These are phyloP conservation scores for Tagetes patula DNA, from an alignment of 129 eudicot species.

Conservation along the genomic window DNA sequence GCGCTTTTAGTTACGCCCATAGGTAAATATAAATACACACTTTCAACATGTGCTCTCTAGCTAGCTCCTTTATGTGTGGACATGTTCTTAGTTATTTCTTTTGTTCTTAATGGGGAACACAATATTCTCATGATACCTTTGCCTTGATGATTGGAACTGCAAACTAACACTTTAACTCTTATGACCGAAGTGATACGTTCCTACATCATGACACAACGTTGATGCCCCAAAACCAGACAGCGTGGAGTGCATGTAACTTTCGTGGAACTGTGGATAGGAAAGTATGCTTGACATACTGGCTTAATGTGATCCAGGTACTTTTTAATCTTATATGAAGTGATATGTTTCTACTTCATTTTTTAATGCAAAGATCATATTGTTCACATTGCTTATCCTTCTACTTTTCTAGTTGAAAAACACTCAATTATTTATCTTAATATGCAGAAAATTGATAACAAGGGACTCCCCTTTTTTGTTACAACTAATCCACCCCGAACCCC, in stretches of 20 bases:
- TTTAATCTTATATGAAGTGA: no score
- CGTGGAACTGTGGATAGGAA: not conserved
- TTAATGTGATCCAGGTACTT: constrained; percentile 19
- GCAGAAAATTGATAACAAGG: constrained; percentile 56
- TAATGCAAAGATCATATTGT: no score
- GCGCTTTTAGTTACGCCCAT: constrained; percentile 71
- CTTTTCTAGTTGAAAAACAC: not conserved
- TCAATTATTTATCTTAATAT: not conserved
- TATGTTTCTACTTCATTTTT: no score
- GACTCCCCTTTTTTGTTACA: constrained; percentile 60
- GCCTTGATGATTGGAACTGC: not conserved
- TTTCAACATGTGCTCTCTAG: no score
- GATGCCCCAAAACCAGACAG: constrained; percentile 10
- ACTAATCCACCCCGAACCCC: constrained; percentile 68
- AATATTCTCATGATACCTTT: not conserved
- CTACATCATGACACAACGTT: constrained; percentile 1
- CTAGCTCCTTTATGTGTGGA: no score
- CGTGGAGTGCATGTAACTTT: constrained; percentile 19
- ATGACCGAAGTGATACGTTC: not conserved
- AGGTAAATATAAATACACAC: constrained; percentile 38
- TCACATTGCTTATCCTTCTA: not conserved
- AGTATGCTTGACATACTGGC: constrained; percentile 20
- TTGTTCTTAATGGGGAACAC: no score
- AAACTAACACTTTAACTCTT: not conserved
- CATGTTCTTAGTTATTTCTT: no score